Base-by-base conservation (phyloP, 192 early-diverging fungal species). In the Rhizophagus sp. region DNA sequence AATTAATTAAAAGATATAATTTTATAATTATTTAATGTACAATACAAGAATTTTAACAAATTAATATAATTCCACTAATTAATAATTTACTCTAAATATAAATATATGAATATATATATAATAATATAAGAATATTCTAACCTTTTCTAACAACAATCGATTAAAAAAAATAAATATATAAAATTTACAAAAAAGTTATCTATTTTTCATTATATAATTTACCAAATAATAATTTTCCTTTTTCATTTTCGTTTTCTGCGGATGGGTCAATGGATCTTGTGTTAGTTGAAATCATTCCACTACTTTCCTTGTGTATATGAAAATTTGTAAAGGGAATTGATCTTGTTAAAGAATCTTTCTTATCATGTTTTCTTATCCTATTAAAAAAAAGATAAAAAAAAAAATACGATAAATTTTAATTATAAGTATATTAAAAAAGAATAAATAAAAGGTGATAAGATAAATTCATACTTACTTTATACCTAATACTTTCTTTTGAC, bases 211-310 rank as follows among this genome's bases (percentile, higher is more conserved):
- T 22, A 69, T 68, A 73, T 25, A 73, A 25, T 73, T 73, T 73
- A 36, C 71, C 71, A n/a, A 73, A 49, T 73, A 73, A 49, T 27
- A 73, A 49, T 73, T 47, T 73, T 8, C 44, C n/a, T 49, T 73
- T 73, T 49, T 47, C 71, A 36, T 15, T 33, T 19, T 73, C 71
- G 12, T 24, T 49, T 24, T 25, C 39, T 49, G 12, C 9, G 7
- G 17, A 17, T 39, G 17, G 0, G 3, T n/a, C 22, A n/a, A n/a
- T 27, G 12, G 44, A 47, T 39, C 6, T 73, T 13, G n/a, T 47
- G 71, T 5, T 36, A 47, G 11, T 12, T 47, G 71, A 73, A n/a
- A 36, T 22, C 11, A 47, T 49, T 39, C 24, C 36, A 49, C 13
- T 19, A 47, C 10, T 49, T 39, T 47, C 47, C 50, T 27, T 47